A percentile compares a stretch with the other conserved stretches of the same genome.
Evolutionary conservation across 2,329 filamentous ascomycete genomes (phyloP).

Genomic region (Peltaster fructicola): DNA sequence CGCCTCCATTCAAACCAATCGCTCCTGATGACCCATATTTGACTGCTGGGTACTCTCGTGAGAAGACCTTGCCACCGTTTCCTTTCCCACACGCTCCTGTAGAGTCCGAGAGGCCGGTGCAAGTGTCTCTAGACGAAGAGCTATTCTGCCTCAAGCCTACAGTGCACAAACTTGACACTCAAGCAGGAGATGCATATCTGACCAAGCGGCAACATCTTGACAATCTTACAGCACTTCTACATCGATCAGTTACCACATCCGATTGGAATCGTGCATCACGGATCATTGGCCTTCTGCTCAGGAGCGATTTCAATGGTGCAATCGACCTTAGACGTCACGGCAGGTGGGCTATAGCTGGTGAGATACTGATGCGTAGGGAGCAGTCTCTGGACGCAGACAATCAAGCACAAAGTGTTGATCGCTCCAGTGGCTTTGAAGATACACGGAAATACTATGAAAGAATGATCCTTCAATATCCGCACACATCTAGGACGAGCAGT

Average conservation of each 20-base stretch:
- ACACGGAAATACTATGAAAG: slow-evolving; percentile 57
- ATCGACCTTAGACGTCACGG: slow-evolving; percentile 53
- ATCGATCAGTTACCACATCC: slow-evolving; percentile 51
- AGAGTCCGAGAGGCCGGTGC: slow-evolving; percentile 6
- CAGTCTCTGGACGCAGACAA: neutral
- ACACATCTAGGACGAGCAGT: slow-evolving; percentile 42
- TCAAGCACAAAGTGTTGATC: slow-evolving; percentile 1
- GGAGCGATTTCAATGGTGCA: slow-evolving; percentile 38
- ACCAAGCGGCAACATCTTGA: slow-evolving; percentile 41
- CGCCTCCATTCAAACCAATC: slow-evolving; percentile 1
- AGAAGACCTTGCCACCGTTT: slow-evolving; percentile 21
- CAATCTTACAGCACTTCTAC: slow-evolving; percentile 50
- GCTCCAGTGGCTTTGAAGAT: slow-evolving; percentile 32
- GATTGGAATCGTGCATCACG: slow-evolving; percentile 56
- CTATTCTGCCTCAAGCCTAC: slow-evolving; percentile 25
- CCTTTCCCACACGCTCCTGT: slow-evolving; percentile 29
- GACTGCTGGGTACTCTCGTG: slow-evolving; percentile 24
- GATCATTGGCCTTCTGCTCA: slow-evolving; percentile 57
- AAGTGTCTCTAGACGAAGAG: slow-evolving; percentile 20
- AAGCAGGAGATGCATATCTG: slow-evolving; percentile 6
- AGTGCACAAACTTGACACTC: slow-evolving; percentile 17
- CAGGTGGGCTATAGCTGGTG: slow-evolving; percentile 70
- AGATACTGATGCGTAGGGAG: slow-evolving; percentile 51
- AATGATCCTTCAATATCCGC: slow-evolving; percentile 60
- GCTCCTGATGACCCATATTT: slow-evolving; percentile 15